Base-by-base conservation (phyloP, 1,139 yeast genomes). In the Zygosaccharomyces pseudobailii region DNA sequence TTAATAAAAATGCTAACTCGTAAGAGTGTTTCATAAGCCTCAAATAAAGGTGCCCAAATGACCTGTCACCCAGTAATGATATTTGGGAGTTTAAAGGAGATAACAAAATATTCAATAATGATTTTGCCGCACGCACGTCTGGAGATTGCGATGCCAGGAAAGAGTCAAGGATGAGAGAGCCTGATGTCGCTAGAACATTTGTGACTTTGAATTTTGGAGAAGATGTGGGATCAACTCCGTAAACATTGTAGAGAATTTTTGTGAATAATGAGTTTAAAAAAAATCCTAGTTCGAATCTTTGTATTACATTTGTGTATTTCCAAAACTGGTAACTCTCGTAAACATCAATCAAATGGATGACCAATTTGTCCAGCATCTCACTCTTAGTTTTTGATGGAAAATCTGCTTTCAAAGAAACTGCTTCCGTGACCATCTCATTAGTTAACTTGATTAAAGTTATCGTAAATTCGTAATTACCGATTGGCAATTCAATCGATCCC, bases 241-340 rank as follows among this genome's bases (percentile, higher is more conserved):
- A 82, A 2, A 80, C 76, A 21, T 79, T 69, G 21, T 71, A 69
- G 36, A 87, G 63, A 5, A 86, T 72, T 33, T 74, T 75, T 8
- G 78, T 69, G 58, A 88, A 82, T 2, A 82, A 71, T 25, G 73
- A 74, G 8, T 85, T 69, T 5, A 83, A 71, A 45, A 75, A 70
- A 3, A 74, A 71, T 0, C 94, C 89, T 41, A 88, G 73, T 53
- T 80, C 78, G 58, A 79, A 71, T 53, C 81, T 79, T 59, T 88
- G 87, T 42, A 70, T 65, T 0, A 78, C 70, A 23, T 74, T 66
- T 28, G 71, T 68, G 62, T 81, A 88, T 50, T 80, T 76, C 83
- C 96, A 87, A 58, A 76, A 80, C 5, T 76, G 69, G 58, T 83
- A 86, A 54, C 87, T 82, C 59, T 88, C 96, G 66, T 83, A 87